Evolutionary conservation across 768 basidiomycete species (phyloP).

Genomic region (Termitomyces bulborhizus): DNA sequence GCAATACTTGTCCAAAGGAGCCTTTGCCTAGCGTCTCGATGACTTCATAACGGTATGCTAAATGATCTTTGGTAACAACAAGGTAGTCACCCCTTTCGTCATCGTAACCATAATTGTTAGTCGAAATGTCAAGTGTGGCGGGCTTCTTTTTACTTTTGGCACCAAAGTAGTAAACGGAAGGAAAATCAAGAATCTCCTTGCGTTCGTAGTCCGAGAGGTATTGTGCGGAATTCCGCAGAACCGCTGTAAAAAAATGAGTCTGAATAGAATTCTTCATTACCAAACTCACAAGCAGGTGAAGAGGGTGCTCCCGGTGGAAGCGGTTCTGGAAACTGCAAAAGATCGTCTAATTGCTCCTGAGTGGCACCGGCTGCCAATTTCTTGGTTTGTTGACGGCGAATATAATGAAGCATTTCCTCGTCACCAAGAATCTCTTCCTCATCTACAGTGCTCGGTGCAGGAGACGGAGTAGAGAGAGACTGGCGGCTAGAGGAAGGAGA

Average conservation of each 20-base stretch:
- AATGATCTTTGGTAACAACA: conserved; percentile 85
- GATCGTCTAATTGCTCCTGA: conserved; percentile 81
- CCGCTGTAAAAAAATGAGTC: conserved; percentile 31
- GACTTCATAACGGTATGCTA: conserved; percentile 95
- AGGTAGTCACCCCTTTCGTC: conserved; percentile 98
- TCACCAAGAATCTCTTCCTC: conserved; percentile 89
- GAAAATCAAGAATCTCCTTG: conserved; percentile 86
- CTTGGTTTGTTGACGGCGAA: conserved; percentile 85
- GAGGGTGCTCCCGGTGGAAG: conserved; percentile 59
- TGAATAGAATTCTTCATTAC: not conserved
- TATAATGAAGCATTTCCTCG: conserved; percentile 96
- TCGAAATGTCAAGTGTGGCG: conserved; percentile 62
- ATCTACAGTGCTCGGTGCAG: conserved; percentile 67
- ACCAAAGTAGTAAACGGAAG: conserved; percentile 78
- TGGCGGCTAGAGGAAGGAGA: conserved; percentile 70
- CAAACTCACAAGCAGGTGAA: conserved; percentile 62
- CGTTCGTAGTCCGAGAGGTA: conserved; percentile 84
- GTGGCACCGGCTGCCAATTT: conserved; percentile 77
- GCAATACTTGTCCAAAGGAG: conserved; percentile 95
- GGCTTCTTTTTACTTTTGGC: conserved; percentile 77
- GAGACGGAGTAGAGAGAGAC: conserved; percentile 81
- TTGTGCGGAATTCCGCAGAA: conserved; percentile 61
- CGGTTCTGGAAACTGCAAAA: conserved; percentile 92
- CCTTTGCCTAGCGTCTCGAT: conserved; percentile 93
- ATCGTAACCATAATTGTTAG: conserved; percentile 93